A percentile compares a stretch with the other conserved stretches of the same genome.
Conservation (phyloP, 1,284 basidiomycete species). For the Megacollybia platyphylla region DNA sequence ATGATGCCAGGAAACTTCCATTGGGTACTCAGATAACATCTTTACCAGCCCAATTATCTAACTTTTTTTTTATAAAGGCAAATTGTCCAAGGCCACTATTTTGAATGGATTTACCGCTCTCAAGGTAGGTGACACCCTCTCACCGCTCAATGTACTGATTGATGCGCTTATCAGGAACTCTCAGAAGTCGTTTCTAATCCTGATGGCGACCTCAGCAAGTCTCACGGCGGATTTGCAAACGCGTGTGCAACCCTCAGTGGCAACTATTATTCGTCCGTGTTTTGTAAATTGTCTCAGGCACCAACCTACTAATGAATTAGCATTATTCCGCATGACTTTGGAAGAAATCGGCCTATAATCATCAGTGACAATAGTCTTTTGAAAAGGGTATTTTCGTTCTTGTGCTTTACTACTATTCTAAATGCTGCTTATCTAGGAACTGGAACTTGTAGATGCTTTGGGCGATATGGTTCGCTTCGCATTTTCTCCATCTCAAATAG, state of each 20-base stretch:
- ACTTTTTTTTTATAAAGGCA: conserved; percentile 22
- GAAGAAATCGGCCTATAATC: conserved; percentile 31
- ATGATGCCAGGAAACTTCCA: conserved; percentile 58
- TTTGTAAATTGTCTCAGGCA: neutral
- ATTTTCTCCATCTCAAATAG: conserved; percentile 1
- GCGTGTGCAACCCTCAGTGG: conserved; percentile 37
- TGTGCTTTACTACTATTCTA: neutral
- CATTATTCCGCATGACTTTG: conserved; percentile 53
- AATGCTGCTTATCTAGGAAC: conserved; percentile 24
- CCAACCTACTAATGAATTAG: conserved; percentile 14
- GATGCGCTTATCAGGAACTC: conserved; percentile 22
- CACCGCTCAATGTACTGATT: neutral
- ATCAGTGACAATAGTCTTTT: conserved; percentile 27
- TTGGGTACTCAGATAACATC: conserved; percentile 24
- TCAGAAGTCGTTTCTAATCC: conserved; percentile 39
- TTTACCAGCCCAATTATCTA: neutral
- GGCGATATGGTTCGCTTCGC: conserved; percentile 37
- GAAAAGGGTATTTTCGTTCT: conserved; percentile 22
- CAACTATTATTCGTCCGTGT: conserved; percentile 45
- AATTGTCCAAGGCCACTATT: conserved; percentile 43
- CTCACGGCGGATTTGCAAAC: conserved; percentile 20
- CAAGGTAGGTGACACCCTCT: conserved; percentile 22
- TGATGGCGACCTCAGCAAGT: conserved; percentile 22
- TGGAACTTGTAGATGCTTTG: conserved; percentile 54
- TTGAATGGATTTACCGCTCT: conserved; percentile 45